These are phyloP conservation scores for Solanum boliviense DNA, from an alignment of 257 asterid genomes.

Conservation along the genomic window DNA sequence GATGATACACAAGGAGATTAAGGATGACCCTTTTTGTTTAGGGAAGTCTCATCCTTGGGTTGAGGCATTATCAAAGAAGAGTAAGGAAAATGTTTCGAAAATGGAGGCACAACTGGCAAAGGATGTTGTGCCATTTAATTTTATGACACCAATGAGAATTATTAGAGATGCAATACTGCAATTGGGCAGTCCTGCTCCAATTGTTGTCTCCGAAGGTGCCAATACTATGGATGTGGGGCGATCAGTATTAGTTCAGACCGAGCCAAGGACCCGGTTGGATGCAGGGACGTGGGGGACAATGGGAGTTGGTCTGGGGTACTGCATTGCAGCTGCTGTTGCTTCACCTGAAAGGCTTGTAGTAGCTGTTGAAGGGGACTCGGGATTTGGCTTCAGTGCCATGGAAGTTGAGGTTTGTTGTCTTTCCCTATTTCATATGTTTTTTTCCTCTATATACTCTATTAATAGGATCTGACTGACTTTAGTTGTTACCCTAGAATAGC, in stretches of 20 bases:
- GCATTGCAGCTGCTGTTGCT: slow-evolving; percentile 96
- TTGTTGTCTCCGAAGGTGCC: slow-evolving; percentile 85
- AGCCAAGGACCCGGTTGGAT: slow-evolving; percentile 90
- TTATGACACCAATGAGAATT: slow-evolving; percentile 81
- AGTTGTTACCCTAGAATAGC: not conserved
- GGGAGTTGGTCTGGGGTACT: slow-evolving; percentile 97
- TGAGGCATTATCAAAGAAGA: slow-evolving; percentile 52
- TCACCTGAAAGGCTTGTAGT: slow-evolving; percentile 77
- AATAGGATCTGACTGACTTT: not conserved
- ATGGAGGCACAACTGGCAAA: slow-evolving; percentile 75
- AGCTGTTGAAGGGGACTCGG: slow-evolving; percentile 97
- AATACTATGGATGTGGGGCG: slow-evolving; percentile 92
- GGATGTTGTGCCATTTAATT: slow-evolving; percentile 82
- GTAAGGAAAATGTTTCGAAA: slow-evolving; percentile 61
- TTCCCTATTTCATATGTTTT: not conserved
- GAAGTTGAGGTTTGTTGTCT: slow-evolving; percentile 68
- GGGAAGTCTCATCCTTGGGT: slow-evolving; percentile 83
- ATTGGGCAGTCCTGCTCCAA: slow-evolving; percentile 66
- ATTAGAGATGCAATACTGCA: slow-evolving; percentile 70
- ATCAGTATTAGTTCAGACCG: slow-evolving; percentile 70
- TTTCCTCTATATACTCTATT: not conserved
- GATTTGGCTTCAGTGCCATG: slow-evolving; percentile 96
- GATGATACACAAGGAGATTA: slow-evolving; percentile 51
- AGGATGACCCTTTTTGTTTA: slow-evolving; percentile 74
- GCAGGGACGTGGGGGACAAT: slow-evolving; percentile 99